Conservation (phyloP, 306 rosid genomes). For the barrel medic (Medicago truncatula) region DNA sequence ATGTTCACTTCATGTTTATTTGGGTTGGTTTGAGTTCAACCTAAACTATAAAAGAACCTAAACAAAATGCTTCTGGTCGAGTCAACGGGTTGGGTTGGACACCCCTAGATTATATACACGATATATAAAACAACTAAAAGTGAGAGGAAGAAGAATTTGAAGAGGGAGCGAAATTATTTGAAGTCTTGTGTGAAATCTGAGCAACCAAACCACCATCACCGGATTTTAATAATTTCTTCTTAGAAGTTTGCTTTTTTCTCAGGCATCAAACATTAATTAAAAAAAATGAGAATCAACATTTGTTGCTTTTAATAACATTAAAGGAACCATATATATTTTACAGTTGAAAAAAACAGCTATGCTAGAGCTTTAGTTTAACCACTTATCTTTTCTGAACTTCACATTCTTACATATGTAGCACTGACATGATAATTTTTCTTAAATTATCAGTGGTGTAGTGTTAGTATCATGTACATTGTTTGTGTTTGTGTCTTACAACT, state of each 20-base stretch:
- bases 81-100: too few species aligned
- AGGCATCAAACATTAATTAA: not conserved
- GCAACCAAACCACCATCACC: constrained; percentile 6
- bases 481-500: too few species aligned
- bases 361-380: not conserved
- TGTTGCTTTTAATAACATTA: constrained; percentile 4
- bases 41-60: too few species aligned
- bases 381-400: not conserved
- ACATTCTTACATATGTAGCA: not conserved
- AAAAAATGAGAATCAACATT: not conserved
- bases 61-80: too few species aligned
- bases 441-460: too few species aligned
- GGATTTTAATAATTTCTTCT: not conserved
- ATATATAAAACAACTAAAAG: not conserved
- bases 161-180: not conserved
- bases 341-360: not conserved
- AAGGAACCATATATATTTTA: not conserved
- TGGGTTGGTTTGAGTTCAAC: too few species aligned
- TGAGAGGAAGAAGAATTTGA: too few species aligned
- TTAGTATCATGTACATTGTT: not conserved
- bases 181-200: not conserved
- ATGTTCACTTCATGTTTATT: too few species aligned
- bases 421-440: too few species aligned
- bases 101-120: too few species aligned
- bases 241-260: constrained; percentile 2